Evolutionary conservation across 2,329 filamentous ascomycete species (phyloP), one percentile per base, ranked within the genome.

Genomic region (Didymella sp.): DNA sequence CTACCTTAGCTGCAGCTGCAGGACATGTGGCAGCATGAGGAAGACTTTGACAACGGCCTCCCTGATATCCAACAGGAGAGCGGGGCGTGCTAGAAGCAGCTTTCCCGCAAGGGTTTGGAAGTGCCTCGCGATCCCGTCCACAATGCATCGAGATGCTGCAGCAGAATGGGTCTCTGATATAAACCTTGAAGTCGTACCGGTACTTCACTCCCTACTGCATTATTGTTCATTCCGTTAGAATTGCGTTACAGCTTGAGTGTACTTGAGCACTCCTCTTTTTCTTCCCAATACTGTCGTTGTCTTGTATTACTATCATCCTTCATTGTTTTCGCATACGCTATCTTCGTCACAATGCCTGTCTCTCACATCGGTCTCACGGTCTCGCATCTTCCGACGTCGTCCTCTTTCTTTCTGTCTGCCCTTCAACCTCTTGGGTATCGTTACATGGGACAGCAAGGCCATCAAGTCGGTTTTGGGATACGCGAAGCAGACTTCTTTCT

Each of bases 371-470:
- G 84, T 59, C 79, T 88, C 60, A 87, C 85, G 33, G 92, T 96
- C 71, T 88, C 87, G 59, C 88, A 93, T 75, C 85, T 96, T 51
- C 86, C 91, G 51, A 86, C 88, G 31, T 90, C 92, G 3, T 87
- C 89, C 46, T 95, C 91, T 7, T 96, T 96, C 80, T 96, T 92
- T 77, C 85, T 92, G 21, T 85, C 89, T 60, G 83, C 92, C 62
- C 83, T 91, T 7, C 90, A 94, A 66, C 89, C 91, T 3, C 82
- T 96, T 21, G 90, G 90, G 33, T 87, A 96, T 60, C 84, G 84
- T 59, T 96, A 87, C 73, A 83, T 91, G 60, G 85, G 84, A 53
- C 80, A 84, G 56, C 81, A 84, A 71, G 84, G 85, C 48, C 81
- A 85, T 60, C 85, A 85, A 51, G 83, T 88, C 62, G 86, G 84